phyloP scores from a whole-genome alignment of 768 basidiomycete genomes.

The Podaxis rugospora region DNA sequence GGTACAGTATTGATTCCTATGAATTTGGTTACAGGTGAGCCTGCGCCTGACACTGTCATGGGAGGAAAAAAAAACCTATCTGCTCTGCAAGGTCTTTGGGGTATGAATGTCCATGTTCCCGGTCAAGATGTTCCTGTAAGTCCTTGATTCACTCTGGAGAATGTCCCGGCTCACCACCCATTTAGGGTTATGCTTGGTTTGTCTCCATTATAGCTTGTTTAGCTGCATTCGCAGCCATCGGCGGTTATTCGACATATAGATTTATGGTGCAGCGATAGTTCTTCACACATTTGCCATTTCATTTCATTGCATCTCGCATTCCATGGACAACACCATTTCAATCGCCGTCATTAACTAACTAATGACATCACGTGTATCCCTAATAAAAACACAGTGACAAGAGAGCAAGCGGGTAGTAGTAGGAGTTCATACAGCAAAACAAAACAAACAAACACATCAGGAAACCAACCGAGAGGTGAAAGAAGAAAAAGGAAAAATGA shows the following conservation, averaged over 20 bases:
- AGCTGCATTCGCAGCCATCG: conserved; percentile 75
- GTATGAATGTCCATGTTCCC: conserved; percentile 98
- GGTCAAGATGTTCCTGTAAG: conserved; percentile 60
- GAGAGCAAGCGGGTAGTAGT: conserved; percentile 1
- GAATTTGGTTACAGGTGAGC: conserved; percentile 88
- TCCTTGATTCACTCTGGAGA: conserved; percentile 2
- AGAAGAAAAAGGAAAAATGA: background rate
- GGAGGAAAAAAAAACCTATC: background rate
- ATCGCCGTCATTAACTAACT: background rate
- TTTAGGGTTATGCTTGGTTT: conserved; percentile 75
- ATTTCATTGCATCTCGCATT: background rate
- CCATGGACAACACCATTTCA: background rate
- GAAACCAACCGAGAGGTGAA: conserved; percentile 1
- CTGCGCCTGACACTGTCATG: background rate
- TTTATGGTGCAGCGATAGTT: conserved; percentile 54
- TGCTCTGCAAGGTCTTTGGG: conserved; percentile 69
- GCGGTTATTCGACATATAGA: conserved; percentile 74
- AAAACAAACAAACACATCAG: conserved; percentile 1
- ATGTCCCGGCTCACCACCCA: background rate
- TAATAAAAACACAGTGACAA: conserved; percentile 4
- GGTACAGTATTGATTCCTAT: conserved; percentile 97
- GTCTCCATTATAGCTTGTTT: conserved; percentile 78
- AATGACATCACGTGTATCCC: conserved; percentile 2
- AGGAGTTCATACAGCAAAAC: background rate
- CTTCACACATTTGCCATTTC: background rate